These are phyloP conservation scores for Pseudogymnoascus sp. DNA, from an alignment of 2,329 filamentous ascomycete species.

Conservation along the genomic window DNA sequence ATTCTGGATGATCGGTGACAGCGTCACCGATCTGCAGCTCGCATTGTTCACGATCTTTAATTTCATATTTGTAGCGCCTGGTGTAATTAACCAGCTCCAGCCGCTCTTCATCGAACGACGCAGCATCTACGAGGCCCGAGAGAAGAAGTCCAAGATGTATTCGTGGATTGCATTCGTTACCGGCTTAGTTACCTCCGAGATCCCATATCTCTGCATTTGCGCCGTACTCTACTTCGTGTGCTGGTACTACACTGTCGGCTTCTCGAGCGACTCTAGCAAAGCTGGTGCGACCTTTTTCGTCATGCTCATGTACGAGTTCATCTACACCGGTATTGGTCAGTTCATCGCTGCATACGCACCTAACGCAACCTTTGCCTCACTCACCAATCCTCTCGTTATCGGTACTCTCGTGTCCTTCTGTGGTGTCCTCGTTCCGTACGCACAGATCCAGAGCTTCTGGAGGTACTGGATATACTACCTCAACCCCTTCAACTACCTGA, in stretches of 20 bases:
- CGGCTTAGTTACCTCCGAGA: slow-evolving; percentile 40
- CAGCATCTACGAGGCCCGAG: slow-evolving; percentile 49
- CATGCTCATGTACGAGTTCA: slow-evolving; percentile 51
- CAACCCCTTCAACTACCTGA: slow-evolving; percentile 56
- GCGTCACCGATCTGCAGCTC: slow-evolving; percentile 43
- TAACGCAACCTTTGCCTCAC: slow-evolving; percentile 50
- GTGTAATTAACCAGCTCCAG: slow-evolving; percentile 50
- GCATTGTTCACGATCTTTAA: slow-evolving; percentile 54
- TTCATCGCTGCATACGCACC: slow-evolving; percentile 55
- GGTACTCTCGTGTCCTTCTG: slow-evolving; percentile 64
- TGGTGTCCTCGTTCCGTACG: slow-evolving; percentile 64
- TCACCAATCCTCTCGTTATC: slow-evolving; percentile 49
- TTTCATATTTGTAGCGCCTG: slow-evolving; percentile 54
- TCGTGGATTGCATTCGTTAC: slow-evolving; percentile 52
- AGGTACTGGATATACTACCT: slow-evolving; percentile 44
- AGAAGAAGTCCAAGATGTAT: slow-evolving; percentile 55
- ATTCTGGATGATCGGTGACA: slow-evolving; percentile 51
- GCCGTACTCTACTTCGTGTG: slow-evolving; percentile 39
- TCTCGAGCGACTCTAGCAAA: slow-evolving; percentile 16
- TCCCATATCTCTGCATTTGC: slow-evolving; percentile 38
- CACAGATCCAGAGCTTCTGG: slow-evolving; percentile 58
- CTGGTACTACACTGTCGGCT: slow-evolving; percentile 52
- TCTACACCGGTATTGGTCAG: slow-evolving; percentile 54
- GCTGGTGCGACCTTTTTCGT: slow-evolving; percentile 46
- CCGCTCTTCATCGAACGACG: slow-evolving; percentile 49